Conservation (phyloP, 805 yeast genomes). For the Metschnikowia borealis region DNA sequence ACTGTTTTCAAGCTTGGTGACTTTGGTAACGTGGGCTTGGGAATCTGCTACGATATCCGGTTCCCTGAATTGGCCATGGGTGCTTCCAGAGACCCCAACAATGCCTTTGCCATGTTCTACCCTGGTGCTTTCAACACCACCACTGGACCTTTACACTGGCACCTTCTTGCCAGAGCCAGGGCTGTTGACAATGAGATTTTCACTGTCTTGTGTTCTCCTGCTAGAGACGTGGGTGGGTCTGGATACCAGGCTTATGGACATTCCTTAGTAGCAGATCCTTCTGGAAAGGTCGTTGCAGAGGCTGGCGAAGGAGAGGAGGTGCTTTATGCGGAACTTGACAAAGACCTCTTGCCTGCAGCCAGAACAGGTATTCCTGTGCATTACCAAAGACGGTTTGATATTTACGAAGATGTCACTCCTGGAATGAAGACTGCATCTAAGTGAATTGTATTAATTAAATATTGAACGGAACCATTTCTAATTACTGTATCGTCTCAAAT, state of each 20-base stretch:
- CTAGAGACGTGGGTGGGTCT: constrained; percentile 58
- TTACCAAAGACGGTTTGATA: constrained; percentile 67
- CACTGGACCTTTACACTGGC: constrained; percentile 85
- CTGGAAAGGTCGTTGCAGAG: constrained; percentile 58
- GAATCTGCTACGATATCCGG: constrained; percentile 79
- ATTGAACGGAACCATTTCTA: no score
- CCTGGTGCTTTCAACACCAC: constrained; percentile 85
- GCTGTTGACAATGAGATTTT: constrained; percentile 61
- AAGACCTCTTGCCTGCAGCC: constrained; percentile 50
- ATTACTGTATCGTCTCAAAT: no score
- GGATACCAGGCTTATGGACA: constrained; percentile 68
- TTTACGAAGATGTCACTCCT: constrained; percentile 41
- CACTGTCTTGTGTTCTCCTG: constrained; percentile 82
- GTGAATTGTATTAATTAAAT: background rate
- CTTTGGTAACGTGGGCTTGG: constrained; percentile 57
- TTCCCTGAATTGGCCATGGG: constrained; percentile 74
- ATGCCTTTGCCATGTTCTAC: constrained; percentile 71
- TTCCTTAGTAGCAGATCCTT: constrained; percentile 59
- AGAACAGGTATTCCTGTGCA: constrained; percentile 69
- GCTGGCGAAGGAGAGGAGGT: constrained; percentile 79
- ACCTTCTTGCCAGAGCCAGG: constrained; percentile 64
- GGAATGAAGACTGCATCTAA: constrained; percentile 13
- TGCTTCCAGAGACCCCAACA: constrained; percentile 57
- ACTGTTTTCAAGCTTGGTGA: constrained; percentile 69
- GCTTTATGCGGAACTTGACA: constrained; percentile 69